These are phyloP conservation scores for Termitomyces sp. DNA, from an alignment of 1,284 basidiomycete species.

Conservation along the genomic window DNA sequence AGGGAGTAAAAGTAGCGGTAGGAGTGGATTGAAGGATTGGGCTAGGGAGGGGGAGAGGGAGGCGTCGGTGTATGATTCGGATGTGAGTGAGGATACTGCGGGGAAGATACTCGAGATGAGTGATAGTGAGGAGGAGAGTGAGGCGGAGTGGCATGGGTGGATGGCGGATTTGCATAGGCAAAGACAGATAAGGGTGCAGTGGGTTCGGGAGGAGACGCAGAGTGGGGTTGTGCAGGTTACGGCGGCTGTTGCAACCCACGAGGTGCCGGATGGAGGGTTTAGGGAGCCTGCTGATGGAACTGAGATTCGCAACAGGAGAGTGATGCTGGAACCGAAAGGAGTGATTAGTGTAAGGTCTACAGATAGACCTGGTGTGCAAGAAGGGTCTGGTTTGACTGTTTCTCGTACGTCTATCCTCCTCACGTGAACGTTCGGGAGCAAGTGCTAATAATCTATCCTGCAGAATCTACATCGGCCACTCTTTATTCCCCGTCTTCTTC, in stretches of 20 bases:
- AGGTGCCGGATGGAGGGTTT: conserved; percentile 2
- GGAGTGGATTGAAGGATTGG: background rate
- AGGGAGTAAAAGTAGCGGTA: background rate
- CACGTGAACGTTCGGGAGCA: background rate
- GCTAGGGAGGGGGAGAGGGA: background rate
- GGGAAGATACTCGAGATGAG: conserved; percentile 23
- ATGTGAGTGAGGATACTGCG: conserved; percentile 21
- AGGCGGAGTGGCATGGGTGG: conserved; percentile 61
- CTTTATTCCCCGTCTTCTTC: conserved; percentile 26
- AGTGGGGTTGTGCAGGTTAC: conserved; percentile 5
- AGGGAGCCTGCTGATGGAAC: background rate
- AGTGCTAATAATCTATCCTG: background rate
- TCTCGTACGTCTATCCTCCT: conserved; percentile 5
- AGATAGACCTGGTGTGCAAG: background rate
- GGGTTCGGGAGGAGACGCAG: conserved; percentile 1
- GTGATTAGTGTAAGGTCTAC: conserved; percentile 18
- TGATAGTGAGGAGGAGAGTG: conserved; percentile 38
- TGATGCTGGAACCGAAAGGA: conserved; percentile 23
- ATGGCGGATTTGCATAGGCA: conserved; percentile 45
- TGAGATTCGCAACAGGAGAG: conserved; percentile 16
- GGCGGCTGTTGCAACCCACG: background rate
- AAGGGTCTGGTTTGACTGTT: background rate
- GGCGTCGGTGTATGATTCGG: conserved; percentile 14
- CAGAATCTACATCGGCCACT: conserved; percentile 12
- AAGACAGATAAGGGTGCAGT: conserved; percentile 16